A percentile compares a stretch with the other conserved stretches of the same genome.
Evolutionary conservation across 345 rosid genomes (phyloP).

Genomic region (Citrus medica): DNA sequence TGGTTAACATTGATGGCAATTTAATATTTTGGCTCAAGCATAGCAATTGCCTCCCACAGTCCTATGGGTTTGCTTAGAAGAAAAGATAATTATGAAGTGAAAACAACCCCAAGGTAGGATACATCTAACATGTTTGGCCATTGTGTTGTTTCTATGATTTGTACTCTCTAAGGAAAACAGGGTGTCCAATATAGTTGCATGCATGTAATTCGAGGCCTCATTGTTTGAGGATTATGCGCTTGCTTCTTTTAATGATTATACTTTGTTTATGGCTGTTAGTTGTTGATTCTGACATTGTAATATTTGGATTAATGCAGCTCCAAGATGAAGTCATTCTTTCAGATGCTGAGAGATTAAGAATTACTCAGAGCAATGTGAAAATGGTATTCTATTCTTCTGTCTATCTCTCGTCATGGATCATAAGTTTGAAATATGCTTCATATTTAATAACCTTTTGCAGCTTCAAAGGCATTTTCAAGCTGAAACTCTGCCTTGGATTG

Average conservation of each 20-base stretch:
- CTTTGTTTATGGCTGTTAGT: neutral
- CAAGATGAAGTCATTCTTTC: constrained; percentile 75
- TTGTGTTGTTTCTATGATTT: constrained; percentile 1
- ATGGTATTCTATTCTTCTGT: constrained; percentile 42
- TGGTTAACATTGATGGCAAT: neutral
- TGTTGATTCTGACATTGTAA: constrained; percentile 8
- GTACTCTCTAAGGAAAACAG: neutral
- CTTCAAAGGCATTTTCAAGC: constrained; percentile 99
- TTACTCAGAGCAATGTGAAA: constrained; percentile 88
- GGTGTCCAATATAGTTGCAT: neutral
- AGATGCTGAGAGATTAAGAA: constrained; percentile 87
- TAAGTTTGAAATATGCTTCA: constrained; percentile 11
- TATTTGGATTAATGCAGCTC: constrained; percentile 41
- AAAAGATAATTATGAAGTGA: neutral
- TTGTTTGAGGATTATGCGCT: neutral
- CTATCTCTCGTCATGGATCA: neutral
- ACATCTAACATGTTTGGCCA: neutral
- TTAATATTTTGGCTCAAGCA: neutral
- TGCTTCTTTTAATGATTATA: neutral
- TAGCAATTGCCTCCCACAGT: too few species aligned
- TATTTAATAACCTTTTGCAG: constrained; percentile 34
- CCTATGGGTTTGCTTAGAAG: neutral
- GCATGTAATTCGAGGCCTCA: neutral
- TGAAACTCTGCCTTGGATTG: constrained; percentile 82
- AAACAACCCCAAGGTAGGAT: neutral